Conservation (phyloP, 2,329 filamentous ascomycete species). For the Alternaria alternata region DNA sequence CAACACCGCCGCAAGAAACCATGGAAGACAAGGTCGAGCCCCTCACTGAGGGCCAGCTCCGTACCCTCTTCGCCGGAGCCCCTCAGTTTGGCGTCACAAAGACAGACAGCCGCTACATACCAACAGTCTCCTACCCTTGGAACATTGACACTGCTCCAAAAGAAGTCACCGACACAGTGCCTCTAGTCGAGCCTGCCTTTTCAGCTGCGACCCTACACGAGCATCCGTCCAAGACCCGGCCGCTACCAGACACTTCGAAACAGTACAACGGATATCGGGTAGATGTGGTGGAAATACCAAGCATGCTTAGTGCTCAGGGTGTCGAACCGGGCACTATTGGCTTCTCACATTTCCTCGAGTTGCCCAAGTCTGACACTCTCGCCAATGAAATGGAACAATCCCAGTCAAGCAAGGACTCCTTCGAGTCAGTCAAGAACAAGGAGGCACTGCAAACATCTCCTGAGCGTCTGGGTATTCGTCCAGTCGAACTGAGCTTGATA, state of each 20-base stretch:
- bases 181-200: constrained; percentile 47
- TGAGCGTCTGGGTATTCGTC: constrained; percentile 50
- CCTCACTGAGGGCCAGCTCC: constrained; percentile 63
- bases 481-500: constrained; percentile 42
- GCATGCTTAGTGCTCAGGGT: constrained; percentile 76
- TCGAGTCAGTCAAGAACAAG: constrained; percentile 55
- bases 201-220: constrained; percentile 43
- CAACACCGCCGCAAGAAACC: constrained; percentile 23
- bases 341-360: constrained; percentile 72
- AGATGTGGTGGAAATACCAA: constrained; percentile 64
- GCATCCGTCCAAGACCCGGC: constrained; percentile 24
- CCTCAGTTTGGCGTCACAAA: constrained; percentile 73
- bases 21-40: constrained; percentile 25
- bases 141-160: constrained; percentile 66
- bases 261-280: constrained; percentile 42
- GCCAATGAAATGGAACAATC: constrained; percentile 63
- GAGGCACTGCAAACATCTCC: constrained; percentile 47
- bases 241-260: constrained; percentile 22
- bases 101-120: constrained; percentile 68
- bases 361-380: constrained; percentile 70
- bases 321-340: constrained; percentile 75
- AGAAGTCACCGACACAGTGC: constrained; percentile 65
- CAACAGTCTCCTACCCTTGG: constrained; percentile 73
- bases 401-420: constrained; percentile 36
- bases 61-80: constrained; percentile 77